A percentile compares a stretch with the other conserved stretches of the same genome.
Evolutionary conservation across 2,329 filamentous ascomycete genomes (phyloP).

Genomic region (Colletotrichum orbiculare): DNA sequence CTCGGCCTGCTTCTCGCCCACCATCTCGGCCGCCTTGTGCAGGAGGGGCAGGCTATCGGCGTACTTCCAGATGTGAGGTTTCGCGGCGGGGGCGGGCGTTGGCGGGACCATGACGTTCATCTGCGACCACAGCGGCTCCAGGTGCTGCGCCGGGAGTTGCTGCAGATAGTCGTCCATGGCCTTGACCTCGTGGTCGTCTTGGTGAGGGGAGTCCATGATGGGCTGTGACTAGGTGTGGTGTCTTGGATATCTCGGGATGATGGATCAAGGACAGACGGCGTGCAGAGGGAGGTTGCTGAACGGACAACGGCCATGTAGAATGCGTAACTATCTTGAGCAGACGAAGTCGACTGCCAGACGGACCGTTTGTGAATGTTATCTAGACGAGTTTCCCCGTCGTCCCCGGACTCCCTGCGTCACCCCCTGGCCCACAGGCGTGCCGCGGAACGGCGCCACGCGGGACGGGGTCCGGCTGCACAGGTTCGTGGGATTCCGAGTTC

Average conservation of each 20-base stretch:
- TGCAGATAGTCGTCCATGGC: conserved; percentile 45
- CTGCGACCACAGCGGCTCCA: conserved; percentile 59
- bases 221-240: not conserved
- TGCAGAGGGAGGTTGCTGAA: too few species aligned
- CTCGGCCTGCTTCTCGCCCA: conserved; percentile 54
- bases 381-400: conserved; percentile 11
- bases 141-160: conserved; percentile 43
- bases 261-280: not conserved
- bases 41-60: conserved; percentile 48
- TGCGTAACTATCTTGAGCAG: not conserved
- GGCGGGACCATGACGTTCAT: conserved; percentile 60
- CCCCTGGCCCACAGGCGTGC: conserved; percentile 3
- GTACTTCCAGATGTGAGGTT: conserved; percentile 54
- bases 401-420: conserved; percentile 11
- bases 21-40: conserved; percentile 46
- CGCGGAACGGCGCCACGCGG: conserved; percentile 14
- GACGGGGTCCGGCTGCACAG: conserved; percentile 2
- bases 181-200: conserved; percentile 36
- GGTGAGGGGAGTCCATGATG: conserved; percentile 23
- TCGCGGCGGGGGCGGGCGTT: conserved; percentile 54
- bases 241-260: not conserved
- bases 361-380: conserved; percentile 18
- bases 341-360: conserved; percentile 2
- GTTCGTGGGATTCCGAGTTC: conserved; percentile 26
- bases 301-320: not conserved